phyloP scores from a whole-genome alignment of 108 stramenopile genomes.

The Nannochloropsis oceanica region DNA sequence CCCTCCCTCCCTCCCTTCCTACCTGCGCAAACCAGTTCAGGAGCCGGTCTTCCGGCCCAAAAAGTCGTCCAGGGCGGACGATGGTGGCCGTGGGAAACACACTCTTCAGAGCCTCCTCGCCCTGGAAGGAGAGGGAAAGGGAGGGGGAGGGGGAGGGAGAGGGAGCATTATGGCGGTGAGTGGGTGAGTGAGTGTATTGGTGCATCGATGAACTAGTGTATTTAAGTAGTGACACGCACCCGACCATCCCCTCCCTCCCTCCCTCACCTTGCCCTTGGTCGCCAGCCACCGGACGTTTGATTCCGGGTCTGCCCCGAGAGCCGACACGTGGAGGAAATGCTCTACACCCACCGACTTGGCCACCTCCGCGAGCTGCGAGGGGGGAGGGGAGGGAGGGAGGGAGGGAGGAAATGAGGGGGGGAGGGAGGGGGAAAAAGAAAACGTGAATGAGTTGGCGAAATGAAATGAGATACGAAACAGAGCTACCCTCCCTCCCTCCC shows the following conservation, averaged over 20 bases:
- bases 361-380: slow-evolving; percentile 63
- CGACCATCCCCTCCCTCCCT: neutral
- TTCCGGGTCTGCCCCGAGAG: slow-evolving; percentile 53
- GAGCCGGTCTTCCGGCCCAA: slow-evolving; percentile 82
- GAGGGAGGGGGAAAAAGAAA: too few species aligned
- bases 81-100: slow-evolving; percentile 69
- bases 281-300: slow-evolving; percentile 66
- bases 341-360: slow-evolving; percentile 75
- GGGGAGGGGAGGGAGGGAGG: neutral
- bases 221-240: too few species aligned
- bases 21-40: slow-evolving; percentile 62
- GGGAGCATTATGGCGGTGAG: too few species aligned
- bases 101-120: slow-evolving; percentile 69
- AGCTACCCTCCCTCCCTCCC: too few species aligned
- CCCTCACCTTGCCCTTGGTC: slow-evolving; percentile 43
- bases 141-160: neutral
- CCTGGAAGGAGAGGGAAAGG: slow-evolving; percentile 17
- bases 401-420: neutral
- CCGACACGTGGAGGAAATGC: slow-evolving; percentile 75
- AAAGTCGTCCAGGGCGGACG: slow-evolving; percentile 79
- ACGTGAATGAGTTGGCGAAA: too few species aligned
- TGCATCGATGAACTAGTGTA: too few species aligned
- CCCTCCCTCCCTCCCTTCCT: slow-evolving; percentile 1
- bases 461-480: neutral
- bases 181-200: too few species aligned